These are phyloP conservation scores for Agaricales sp. DNA, from an alignment of 1,284 basidiomycete genomes.

Conservation along the genomic window DNA sequence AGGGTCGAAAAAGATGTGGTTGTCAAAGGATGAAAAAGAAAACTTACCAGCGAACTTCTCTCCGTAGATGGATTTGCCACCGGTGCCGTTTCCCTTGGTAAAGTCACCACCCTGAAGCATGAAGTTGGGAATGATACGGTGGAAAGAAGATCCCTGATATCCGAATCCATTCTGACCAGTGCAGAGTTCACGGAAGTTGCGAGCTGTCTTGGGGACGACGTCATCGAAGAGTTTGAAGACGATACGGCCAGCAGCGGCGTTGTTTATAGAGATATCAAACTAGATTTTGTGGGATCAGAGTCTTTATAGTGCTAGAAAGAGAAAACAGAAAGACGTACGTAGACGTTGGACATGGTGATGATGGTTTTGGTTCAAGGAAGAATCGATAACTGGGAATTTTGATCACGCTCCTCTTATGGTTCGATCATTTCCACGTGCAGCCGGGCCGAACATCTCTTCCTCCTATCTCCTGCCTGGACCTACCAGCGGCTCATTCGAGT, in stretches of 20 bases:
- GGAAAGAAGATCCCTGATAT: conserved; percentile 64
- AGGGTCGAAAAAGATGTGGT: not conserved
- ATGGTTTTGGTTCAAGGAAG: not conserved
- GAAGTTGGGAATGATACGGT: conserved; percentile 78
- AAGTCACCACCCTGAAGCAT: conserved; percentile 85
- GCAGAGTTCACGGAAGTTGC: conserved; percentile 74
- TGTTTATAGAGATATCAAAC: conserved; percentile 79
- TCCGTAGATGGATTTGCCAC: conserved; percentile 89
- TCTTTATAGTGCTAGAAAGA: no score
- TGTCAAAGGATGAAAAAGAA: not conserved
- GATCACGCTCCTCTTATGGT: not conserved
- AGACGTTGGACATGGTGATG: conserved; percentile 1
- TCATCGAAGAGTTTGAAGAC: conserved; percentile 65
- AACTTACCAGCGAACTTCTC: conserved; percentile 59
- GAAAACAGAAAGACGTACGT: not conserved
- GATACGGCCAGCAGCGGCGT: conserved; percentile 63
- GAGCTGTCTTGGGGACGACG: conserved; percentile 61
- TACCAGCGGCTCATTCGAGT: not conserved
- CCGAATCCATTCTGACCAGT: conserved; percentile 71
- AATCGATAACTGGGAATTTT: not conserved
- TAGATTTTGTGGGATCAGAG: conserved; percentile 15
- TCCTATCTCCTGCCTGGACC: not conserved
- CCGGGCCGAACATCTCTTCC: not conserved
- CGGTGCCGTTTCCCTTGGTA: conserved; percentile 70
- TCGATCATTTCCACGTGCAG: not conserved